phyloP scores from a whole-genome alignment of 1,139 yeast genomes.

The Pichia sp. region DNA sequence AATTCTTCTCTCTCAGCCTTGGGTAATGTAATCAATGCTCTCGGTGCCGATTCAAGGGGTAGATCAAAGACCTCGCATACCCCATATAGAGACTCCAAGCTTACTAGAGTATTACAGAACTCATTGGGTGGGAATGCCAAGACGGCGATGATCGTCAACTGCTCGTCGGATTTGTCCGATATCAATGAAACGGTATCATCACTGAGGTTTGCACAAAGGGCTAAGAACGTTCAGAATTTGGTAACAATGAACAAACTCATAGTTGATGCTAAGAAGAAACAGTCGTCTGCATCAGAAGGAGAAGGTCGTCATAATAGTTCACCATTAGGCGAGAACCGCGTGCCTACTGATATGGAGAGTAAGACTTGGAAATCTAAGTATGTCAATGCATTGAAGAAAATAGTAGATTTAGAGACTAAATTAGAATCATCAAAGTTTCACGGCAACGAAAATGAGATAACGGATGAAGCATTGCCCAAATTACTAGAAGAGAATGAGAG shows the following conservation, averaged over 20 bases:
- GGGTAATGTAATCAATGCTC: conserved; percentile 75
- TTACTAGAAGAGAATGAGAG: conserved; percentile 1
- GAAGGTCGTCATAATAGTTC: too few relatives aligned
- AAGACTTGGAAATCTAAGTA: conserved; percentile 9
- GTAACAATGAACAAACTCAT: conserved; percentile 14
- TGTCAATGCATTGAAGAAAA: conserved; percentile 8
- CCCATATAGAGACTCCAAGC: conserved; percentile 78
- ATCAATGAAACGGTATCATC: conserved; percentile 71
- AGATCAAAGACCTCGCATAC: conserved; percentile 45
- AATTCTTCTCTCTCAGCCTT: conserved; percentile 71
- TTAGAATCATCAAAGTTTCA: conserved; percentile 1
- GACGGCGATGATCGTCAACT: conserved; percentile 70
- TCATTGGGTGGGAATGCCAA: conserved; percentile 84
- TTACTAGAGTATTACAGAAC: conserved; percentile 78
- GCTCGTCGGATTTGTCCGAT: conserved; percentile 62
- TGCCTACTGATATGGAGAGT: background rate
- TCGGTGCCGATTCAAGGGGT: conserved; percentile 33
- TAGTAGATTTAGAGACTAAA: conserved; percentile 8
- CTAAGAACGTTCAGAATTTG: conserved; percentile 37
- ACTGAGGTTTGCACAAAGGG: conserved; percentile 72
- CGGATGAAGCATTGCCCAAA: background rate
- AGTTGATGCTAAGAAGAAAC: conserved; percentile 30
- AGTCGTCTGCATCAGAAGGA: too few relatives aligned
- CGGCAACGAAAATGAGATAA: background rate
- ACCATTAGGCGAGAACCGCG: too few relatives aligned